Percentiles rank a stretch among this genome's conserved stretches.
Evolutionary conservation across 2,329 filamentous ascomycete species (phyloP).

Genomic region (Cladophialophora yegresii): DNA sequence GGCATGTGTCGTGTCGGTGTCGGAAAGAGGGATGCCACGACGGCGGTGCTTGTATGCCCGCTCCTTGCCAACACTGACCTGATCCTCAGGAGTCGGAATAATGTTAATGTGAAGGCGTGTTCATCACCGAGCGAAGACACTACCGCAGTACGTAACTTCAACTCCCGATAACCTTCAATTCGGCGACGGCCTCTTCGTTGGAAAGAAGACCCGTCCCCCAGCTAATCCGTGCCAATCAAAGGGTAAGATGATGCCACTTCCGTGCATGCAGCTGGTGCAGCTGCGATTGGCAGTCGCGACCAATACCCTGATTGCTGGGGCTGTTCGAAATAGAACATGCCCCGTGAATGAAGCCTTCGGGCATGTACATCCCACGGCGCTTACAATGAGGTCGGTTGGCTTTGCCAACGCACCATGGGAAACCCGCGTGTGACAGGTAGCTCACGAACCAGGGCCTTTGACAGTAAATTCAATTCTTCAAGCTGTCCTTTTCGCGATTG

Average conservation of each 20-base stretch:
- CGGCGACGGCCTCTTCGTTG: background rate
- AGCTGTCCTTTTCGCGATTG: constrained; percentile 10
- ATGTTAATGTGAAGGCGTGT: background rate
- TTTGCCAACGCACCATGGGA: constrained; percentile 22
- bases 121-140: background rate
- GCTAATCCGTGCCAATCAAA: background rate
- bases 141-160: background rate
- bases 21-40: background rate
- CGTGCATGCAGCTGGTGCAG: background rate
- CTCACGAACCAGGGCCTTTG: background rate
- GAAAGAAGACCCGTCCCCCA: background rate
- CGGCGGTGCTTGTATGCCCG: background rate
- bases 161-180: background rate
- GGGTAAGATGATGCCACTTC: background rate
- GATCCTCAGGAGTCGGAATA: background rate
- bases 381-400: constrained; percentile 1
- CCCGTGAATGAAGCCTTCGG: background rate
- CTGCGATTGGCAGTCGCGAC: background rate
- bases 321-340: background rate
- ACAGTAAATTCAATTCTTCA: constrained; percentile 10
- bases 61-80: background rate
- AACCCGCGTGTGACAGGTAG: background rate
- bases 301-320: background rate
- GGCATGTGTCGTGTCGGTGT: background rate
- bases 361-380: constrained; percentile 21